Evolutionary conservation across 257 asterid genomes (phyloP).

Genomic region (Nyctanthes arbortristis): DNA sequence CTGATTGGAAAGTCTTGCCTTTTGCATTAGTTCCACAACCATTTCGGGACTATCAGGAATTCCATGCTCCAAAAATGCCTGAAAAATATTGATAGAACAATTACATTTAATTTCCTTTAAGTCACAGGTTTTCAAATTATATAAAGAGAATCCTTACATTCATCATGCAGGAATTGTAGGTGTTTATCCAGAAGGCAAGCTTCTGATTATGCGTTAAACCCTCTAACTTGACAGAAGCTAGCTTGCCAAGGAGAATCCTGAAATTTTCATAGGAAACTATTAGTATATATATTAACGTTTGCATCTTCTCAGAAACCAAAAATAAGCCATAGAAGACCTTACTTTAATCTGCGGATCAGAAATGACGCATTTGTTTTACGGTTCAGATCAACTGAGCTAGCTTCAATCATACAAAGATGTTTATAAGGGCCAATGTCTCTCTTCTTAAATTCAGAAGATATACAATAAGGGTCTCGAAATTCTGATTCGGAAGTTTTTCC

Average conservation of each 20-base stretch:
- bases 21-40: constrained; percentile 62
- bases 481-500: constrained; percentile 29
- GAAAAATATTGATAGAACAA: constrained; percentile 24
- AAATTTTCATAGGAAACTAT: neutral
- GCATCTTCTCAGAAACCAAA: neutral
- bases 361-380: constrained; percentile 46
- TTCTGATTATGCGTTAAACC: constrained; percentile 75
- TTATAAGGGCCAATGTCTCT: constrained; percentile 43
- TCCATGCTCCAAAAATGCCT: constrained; percentile 82
- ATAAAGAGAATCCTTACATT: constrained; percentile 45
- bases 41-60: constrained; percentile 62
- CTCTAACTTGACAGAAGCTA: constrained; percentile 55
- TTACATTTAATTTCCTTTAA: neutral
- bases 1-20: constrained; percentile 48
- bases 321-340: neutral
- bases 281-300: neutral
- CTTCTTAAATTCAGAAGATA: constrained; percentile 23
- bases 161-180: constrained; percentile 81
- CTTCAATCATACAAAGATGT: constrained; percentile 34
- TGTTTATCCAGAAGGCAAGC: constrained; percentile 88
- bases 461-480: constrained; percentile 44
- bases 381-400: constrained; percentile 40
- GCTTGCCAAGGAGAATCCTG: constrained; percentile 74
- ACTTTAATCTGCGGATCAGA: constrained; percentile 49
- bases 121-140: neutral